These are phyloP conservation scores for Ogataea ganodermae DNA, from an alignment of 805 yeast species.

Conservation along the genomic window DNA sequence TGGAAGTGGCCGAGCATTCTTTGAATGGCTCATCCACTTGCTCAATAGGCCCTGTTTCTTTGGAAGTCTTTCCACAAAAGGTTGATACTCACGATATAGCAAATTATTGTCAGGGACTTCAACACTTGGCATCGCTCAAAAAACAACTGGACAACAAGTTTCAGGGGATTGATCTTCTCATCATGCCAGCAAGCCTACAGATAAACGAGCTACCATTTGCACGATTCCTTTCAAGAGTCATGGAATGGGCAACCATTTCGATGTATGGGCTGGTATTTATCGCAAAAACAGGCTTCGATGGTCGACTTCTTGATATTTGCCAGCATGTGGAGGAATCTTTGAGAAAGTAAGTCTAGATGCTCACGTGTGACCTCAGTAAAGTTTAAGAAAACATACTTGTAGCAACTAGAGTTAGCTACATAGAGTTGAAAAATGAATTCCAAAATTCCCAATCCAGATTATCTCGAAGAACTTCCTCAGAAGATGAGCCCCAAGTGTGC, in stretches of 20 bases:
- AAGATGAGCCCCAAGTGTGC: conserved; percentile 13
- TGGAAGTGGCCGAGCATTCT: background rate
- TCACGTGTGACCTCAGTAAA: too few species aligned
- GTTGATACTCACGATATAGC: background rate
- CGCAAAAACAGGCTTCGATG: conserved; percentile 14
- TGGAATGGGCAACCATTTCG: conserved; percentile 13
- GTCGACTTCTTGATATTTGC: conserved; percentile 16
- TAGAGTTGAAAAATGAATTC: conserved; percentile 1
- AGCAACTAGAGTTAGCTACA: too few species aligned
- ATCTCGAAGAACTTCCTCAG: conserved; percentile 8
- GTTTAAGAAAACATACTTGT: too few species aligned
- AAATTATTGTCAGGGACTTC: background rate
- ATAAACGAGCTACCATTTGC: background rate
- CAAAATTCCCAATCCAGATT: conserved; percentile 13
- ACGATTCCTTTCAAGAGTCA: conserved; percentile 8
- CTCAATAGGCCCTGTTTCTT: conserved; percentile 1
- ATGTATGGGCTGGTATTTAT: background rate
- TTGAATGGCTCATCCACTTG: background rate
- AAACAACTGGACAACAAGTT: conserved; percentile 3
- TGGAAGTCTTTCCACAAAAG: background rate
- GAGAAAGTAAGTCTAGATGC: background rate
- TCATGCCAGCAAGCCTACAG: conserved; percentile 1
- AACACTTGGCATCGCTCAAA: background rate
- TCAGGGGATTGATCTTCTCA: conserved; percentile 5
- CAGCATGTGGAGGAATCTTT: conserved; percentile 6